These are phyloP conservation scores for Silene latifolia DNA, from an alignment of 148 eudicot genomes.

Conservation along the genomic window DNA sequence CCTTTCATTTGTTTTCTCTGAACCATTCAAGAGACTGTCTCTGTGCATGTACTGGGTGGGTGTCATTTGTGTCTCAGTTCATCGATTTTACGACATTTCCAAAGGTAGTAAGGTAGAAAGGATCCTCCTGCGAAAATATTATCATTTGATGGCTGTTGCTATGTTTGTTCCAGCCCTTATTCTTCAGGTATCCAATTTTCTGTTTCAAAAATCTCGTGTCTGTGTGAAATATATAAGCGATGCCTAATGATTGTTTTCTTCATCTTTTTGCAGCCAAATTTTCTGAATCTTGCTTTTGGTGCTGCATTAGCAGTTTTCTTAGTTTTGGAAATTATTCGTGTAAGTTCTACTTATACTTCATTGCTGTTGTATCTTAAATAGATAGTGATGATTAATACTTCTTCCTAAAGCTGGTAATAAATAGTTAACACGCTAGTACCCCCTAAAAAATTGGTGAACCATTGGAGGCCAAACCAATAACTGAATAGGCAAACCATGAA, in stretches of 20 bases:
- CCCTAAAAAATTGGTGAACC: not conserved
- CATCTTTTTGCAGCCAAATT: constrained; percentile 56
- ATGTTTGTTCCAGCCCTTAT: constrained; percentile 96
- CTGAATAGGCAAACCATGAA: not conserved
- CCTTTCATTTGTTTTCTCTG: constrained; percentile 68
- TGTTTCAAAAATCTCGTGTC: not conserved
- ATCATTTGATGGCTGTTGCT: constrained; percentile 88
- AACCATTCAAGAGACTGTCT: constrained; percentile 80
- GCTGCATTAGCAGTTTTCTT: constrained; percentile 91
- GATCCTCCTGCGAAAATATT: constrained; percentile 90
- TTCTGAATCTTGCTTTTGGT: constrained; percentile 91
- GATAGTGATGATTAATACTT: no score
- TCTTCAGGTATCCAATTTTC: constrained; percentile 55
- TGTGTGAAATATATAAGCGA: not conserved
- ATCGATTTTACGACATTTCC: constrained; percentile 69
- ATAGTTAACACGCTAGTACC: not conserved
- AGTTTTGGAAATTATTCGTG: constrained; percentile 80
- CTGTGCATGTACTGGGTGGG: constrained; percentile 78
- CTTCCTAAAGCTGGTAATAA: not conserved
- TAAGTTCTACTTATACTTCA: constrained; percentile 37
- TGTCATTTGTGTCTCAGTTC: constrained; percentile 60
- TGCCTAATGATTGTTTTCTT: constrained; percentile 10
- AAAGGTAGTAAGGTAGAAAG: constrained; percentile 85
- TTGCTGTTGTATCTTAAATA: not conserved
- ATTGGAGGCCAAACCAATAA: not conserved